Evolutionary conservation across 768 basidiomycete genomes (phyloP).

Genomic region (Obba rivulosa): DNA sequence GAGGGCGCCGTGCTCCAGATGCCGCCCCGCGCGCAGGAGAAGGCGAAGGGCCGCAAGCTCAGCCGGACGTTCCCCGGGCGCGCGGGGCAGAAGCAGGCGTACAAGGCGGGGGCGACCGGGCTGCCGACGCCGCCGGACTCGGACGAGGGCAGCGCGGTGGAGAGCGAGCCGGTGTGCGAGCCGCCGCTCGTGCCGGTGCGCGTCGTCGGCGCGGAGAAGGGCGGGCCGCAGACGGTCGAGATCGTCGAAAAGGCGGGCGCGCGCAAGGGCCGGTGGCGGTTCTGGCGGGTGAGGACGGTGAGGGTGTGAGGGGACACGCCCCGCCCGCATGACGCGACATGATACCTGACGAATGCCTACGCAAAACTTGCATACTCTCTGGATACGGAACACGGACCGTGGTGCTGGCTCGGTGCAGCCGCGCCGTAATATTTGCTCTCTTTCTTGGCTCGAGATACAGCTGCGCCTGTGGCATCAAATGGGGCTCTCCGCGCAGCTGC

Average conservation of each 20-base stretch:
- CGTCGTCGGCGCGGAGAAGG: not conserved
- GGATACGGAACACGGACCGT: too few species aligned
- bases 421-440: too few species aligned
- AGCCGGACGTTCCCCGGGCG: not conserved
- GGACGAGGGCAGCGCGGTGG: constrained; percentile 19
- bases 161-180: not conserved
- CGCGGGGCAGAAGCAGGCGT: constrained; percentile 1
- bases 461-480: too few species aligned
- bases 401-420: too few species aligned
- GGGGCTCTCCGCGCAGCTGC: too few species aligned
- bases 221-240: not conserved
- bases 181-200: not conserved
- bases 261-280: not conserved
- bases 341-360: too few species aligned
- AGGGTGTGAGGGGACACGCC: too few species aligned
- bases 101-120: not conserved
- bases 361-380: too few species aligned
- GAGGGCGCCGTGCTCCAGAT: constrained; percentile 1
- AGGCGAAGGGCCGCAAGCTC: not conserved
- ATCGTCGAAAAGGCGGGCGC: constrained; percentile 5
- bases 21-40: not conserved
- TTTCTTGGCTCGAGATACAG: too few species aligned
- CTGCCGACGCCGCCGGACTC: constrained; percentile 29
- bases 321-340: too few species aligned
- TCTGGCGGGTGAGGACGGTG: not conserved